phyloP scores from a whole-genome alignment of 2,329 filamentous ascomycete species.

The Akanthomyces dipterigenus region DNA sequence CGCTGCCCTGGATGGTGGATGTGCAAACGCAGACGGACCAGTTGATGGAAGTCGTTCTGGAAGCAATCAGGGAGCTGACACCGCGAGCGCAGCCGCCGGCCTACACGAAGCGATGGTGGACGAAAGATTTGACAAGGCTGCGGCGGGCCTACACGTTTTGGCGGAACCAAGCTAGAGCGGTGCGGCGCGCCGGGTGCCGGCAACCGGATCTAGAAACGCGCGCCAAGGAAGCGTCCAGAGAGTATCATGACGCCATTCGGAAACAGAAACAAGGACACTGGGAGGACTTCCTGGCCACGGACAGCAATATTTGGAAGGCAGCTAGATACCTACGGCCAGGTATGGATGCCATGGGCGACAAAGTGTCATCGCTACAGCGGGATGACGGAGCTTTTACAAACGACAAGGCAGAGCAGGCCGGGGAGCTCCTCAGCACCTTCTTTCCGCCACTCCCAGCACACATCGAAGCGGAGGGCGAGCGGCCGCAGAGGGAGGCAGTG shows the following conservation, averaged over 20 bases:
- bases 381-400: slow-evolving; percentile 17
- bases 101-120: slow-evolving; percentile 26
- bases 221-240: slow-evolving; percentile 16
- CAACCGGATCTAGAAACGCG: slow-evolving; percentile 8
- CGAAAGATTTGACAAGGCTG: slow-evolving; percentile 22
- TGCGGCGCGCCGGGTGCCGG: not conserved
- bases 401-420: slow-evolving; percentile 14
- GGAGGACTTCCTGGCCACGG: slow-evolving; percentile 21
- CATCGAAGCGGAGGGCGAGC: slow-evolving; percentile 14
- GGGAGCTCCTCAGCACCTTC: slow-evolving; percentile 17
- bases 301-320: slow-evolving; percentile 23
- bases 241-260: slow-evolving; percentile 19
- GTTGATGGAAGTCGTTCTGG: slow-evolving; percentile 12
- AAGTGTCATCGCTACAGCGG: slow-evolving; percentile 18
- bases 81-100: slow-evolving; percentile 20
- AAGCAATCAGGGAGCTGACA: slow-evolving; percentile 14
- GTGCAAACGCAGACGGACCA: slow-evolving; percentile 11
- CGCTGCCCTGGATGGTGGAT: not conserved
- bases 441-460: slow-evolving; percentile 14
- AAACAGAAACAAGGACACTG: slow-evolving; percentile 18
- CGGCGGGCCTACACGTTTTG: slow-evolving; percentile 22
- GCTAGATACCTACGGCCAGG: slow-evolving; percentile 22
- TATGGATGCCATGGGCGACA: slow-evolving; percentile 16
- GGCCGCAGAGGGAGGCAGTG: slow-evolving; percentile 1
- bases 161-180: slow-evolving; percentile 21